These are phyloP conservation scores for Isoetes taiwanensis DNA, from an alignment of 75 land plant genomes.

Conservation along the genomic window DNA sequence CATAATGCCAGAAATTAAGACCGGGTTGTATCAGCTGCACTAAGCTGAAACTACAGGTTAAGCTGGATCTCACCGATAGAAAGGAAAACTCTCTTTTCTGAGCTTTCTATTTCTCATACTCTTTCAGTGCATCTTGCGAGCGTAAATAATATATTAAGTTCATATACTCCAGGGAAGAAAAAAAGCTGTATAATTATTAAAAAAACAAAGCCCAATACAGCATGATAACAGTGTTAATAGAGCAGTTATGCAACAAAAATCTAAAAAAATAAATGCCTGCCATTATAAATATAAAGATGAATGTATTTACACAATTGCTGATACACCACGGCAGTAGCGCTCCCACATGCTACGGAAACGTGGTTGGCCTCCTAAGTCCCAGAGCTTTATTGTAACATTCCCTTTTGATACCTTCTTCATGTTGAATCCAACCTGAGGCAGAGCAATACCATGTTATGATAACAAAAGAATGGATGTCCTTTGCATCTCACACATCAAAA, in stretches of 20 bases:
- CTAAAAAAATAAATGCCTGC: background rate
- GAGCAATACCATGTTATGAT: background rate
- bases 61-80: too few relatives aligned
- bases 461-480: background rate
- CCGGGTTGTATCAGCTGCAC: too few relatives aligned
- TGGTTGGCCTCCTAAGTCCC: slow-evolving; percentile 97
- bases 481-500: background rate
- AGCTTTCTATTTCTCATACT: too few relatives aligned
- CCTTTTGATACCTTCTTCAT: slow-evolving; percentile 96
- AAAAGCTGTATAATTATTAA: too few relatives aligned
- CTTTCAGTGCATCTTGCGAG: too few relatives aligned
- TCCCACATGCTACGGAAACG: slow-evolving; percentile 99
- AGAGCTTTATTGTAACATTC: slow-evolving; percentile 92
- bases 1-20: too few relatives aligned
- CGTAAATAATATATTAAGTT: too few relatives aligned
- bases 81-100: too few relatives aligned
- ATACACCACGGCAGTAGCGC: slow-evolving; percentile 93
- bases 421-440: slow-evolving; percentile 79
- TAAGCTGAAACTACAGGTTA: too few relatives aligned
- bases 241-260: too few relatives aligned
- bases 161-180: background rate
- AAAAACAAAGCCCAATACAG: too few relatives aligned
- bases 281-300: background rate
- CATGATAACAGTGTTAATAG: too few relatives aligned
- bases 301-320: slow-evolving; percentile 73